Conservation (phyloP, 768 basidiomycete species). For the Chalciporus piperatus region DNA sequence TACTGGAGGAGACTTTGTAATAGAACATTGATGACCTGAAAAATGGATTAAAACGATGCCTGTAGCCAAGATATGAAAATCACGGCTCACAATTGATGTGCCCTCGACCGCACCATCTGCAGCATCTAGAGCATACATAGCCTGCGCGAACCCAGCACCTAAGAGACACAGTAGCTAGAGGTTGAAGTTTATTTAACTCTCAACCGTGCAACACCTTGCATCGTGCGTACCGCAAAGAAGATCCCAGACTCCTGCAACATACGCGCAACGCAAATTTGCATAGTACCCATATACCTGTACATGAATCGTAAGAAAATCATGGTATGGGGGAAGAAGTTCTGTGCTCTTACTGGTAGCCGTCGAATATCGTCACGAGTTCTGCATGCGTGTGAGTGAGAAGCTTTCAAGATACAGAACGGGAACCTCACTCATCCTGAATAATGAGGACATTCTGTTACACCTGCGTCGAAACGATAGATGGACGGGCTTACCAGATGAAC, state of each 20-base stretch:
- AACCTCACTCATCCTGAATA: constrained; percentile 74
- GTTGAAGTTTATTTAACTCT: not conserved
- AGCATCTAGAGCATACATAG: constrained; percentile 85
- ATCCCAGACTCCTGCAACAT: constrained; percentile 94
- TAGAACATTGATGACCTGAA: constrained; percentile 65
- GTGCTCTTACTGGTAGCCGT: constrained; percentile 65
- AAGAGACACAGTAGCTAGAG: constrained; percentile 75
- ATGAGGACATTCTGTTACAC: not conserved
- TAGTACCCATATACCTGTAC: constrained; percentile 77
- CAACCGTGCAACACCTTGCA: not conserved
- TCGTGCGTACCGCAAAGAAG: constrained; percentile 72
- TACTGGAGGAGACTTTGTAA: constrained; percentile 83
- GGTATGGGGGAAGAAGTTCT: not conserved
- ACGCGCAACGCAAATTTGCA: constrained; percentile 90
- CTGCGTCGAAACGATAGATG: not conserved
- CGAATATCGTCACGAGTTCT: constrained; percentile 81
- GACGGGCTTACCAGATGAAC: constrained; percentile 69
- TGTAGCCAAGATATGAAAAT: not conserved
- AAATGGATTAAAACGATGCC: not conserved
- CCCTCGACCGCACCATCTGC: constrained; percentile 76
- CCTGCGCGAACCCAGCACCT: constrained; percentile 81
- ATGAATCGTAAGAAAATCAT: not conserved
- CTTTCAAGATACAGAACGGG: not conserved
- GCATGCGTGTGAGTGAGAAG: not conserved
- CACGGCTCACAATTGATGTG: constrained; percentile 42